Evolutionary conservation across 2,329 filamentous ascomycete genomes (phyloP), one percentile per base, ranked within the genome.

Genomic region (Penicillium vulpinum): DNA sequence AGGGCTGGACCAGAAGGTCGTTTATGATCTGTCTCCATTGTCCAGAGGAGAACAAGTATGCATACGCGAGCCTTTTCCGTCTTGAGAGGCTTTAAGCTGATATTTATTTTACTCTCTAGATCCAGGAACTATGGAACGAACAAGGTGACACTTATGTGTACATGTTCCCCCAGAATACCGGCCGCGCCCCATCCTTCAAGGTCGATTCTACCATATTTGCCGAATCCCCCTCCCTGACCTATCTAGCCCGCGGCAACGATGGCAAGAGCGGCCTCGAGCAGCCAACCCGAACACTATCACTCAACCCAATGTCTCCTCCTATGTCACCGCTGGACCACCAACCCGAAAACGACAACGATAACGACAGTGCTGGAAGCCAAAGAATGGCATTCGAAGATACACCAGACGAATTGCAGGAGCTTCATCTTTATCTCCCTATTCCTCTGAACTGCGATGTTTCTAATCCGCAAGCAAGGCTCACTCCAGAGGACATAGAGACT

Each of bases 61-160:
- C 63, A 48, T 22, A 38, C 11, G 9, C 15, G 7, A 36, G 6
- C 21, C 15, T 0, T 11, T 5, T 22, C 9, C 9, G 6, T 16
- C n/a, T 26, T 15, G 13, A 24, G 24, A n/a, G 21, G 18, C 16
- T 35, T 5, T 15, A 31, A 44, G 24, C 28, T 52, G 21, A 62
- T 11, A 4, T 3, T 16, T 28, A 5, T 29, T 49, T 3, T 11
- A 21, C 18, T 24, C 56, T 31, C 16, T 28, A 83, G 81, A 76
- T 85, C 16, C 68, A 76, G 6, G 85, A 88, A 64, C 70, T 88
- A 9, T 88, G 85, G 85, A 83, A 86, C 62, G 81, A 85, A 4
- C 69, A 79, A 45, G 85, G 82, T n/a, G 84, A 87, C 67, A 86
- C 84, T 15, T 79, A 81, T 58, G 78, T 88, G n/a, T 84, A 87